Percentiles rank a stretch among this genome's conserved stretches.
phyloP scores from a whole-genome alignment of 208 protist species.

The Zelonia costaricensis region DNA sequence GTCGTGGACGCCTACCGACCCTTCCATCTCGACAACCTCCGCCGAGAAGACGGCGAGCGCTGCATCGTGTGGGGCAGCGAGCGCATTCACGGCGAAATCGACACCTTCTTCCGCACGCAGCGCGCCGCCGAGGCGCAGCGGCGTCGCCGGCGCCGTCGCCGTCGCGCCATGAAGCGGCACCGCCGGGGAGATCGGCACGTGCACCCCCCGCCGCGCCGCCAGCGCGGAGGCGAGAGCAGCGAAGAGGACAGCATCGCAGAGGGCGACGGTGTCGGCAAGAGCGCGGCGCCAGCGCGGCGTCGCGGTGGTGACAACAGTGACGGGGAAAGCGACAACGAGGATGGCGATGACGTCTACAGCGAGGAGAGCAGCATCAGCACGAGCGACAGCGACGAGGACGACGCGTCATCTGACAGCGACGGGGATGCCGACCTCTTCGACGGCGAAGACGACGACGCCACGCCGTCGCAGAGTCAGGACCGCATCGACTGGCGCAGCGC shows the following conservation, averaged over 20 bases:
- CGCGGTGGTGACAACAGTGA: background rate
- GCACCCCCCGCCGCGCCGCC: constrained; percentile 6
- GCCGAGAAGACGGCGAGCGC: constrained; percentile 44
- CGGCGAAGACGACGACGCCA: constrained; percentile 44
- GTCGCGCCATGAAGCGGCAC: constrained; percentile 11
- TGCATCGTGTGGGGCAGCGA: constrained; percentile 70
- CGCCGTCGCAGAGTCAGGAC: constrained; percentile 52
- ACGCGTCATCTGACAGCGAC: constrained; percentile 2
- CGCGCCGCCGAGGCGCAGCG: constrained; percentile 23
- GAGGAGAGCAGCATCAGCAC: constrained; percentile 19
- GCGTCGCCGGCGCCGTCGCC: constrained; percentile 35
- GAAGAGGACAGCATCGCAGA: background rate
- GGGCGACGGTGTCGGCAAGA: background rate
- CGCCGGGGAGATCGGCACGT: background rate
- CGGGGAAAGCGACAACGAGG: background rate
- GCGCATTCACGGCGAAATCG: constrained; percentile 64
- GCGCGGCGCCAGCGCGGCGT: constrained; percentile 13
- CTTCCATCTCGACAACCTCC: constrained; percentile 74
- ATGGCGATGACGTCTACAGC: constrained; percentile 11
- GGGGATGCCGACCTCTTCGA: constrained; percentile 31
- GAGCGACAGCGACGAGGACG: constrained; percentile 15
- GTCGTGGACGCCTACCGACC: constrained; percentile 82
- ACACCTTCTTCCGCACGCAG: constrained; percentile 68
- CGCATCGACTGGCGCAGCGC: constrained; percentile 50
- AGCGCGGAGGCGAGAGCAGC: background rate